Percentiles rank a stretch among this genome's conserved stretches.
These are phyloP conservation scores for Aspergillus olivimuriae DNA, from an alignment of 495 filamentous ascomycete species.

Conservation along the genomic window DNA sequence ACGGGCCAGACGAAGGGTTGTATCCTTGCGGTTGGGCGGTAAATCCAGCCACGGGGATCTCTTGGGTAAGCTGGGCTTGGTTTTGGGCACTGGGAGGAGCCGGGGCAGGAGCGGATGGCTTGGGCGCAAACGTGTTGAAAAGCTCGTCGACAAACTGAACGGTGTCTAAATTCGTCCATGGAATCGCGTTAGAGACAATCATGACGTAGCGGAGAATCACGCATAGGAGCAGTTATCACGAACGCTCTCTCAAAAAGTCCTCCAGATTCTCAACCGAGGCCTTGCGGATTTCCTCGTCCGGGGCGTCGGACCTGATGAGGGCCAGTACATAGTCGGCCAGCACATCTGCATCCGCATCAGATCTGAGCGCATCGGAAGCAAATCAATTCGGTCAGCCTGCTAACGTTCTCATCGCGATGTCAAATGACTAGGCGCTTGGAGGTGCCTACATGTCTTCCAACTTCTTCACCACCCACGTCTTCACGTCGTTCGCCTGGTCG, in stretches of 20 bases:
- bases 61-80: slow-evolving; percentile 45
- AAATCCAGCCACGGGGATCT: slow-evolving; percentile 20
- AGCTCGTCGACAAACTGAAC: slow-evolving; percentile 76
- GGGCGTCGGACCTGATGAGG: slow-evolving; percentile 75
- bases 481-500: slow-evolving; percentile 64
- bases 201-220: too few relatives aligned
- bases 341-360: slow-evolving; percentile 91
- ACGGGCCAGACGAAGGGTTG: slow-evolving; percentile 33
- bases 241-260: slow-evolving; percentile 83
- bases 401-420: not conserved
- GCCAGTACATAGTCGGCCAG: slow-evolving; percentile 94
- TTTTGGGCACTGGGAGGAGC: slow-evolving; percentile 42
- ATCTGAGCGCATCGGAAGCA: slow-evolving; percentile 47
- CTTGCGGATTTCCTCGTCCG: slow-evolving; percentile 62
- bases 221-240: too few relatives aligned
- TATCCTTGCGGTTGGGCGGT: slow-evolving; percentile 22
- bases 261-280: slow-evolving; percentile 73
- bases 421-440: not conserved
- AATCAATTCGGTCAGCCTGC: not conserved
- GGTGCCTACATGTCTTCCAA: slow-evolving; percentile 79
- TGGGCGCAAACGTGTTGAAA: slow-evolving; percentile 60
- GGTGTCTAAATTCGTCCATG: slow-evolving; percentile 64
- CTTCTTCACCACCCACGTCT: slow-evolving; percentile 84
- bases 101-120: slow-evolving; percentile 31
- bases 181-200: too few relatives aligned